Conservation (phyloP, 768 basidiomycete species). For the Tylopilus subfusipes region DNA sequence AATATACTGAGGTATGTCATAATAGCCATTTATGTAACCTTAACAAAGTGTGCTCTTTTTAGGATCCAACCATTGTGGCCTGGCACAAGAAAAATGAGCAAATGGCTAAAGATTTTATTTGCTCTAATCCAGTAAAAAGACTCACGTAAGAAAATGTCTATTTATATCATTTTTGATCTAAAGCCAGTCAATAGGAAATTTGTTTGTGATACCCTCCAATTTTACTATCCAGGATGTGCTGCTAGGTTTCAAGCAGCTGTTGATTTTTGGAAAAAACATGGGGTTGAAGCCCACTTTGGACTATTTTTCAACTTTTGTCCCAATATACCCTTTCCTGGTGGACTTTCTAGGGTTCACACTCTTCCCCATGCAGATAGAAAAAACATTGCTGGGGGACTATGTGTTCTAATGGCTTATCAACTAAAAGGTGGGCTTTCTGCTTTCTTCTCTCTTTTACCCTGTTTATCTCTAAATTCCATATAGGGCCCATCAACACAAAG, state of each 20-base stretch:
- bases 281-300: background rate
- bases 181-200: background rate
- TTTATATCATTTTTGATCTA: too few relatives aligned
- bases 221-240: background rate
- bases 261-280: background rate
- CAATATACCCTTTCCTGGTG: background rate
- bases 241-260: background rate
- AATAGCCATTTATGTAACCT: too few relatives aligned
- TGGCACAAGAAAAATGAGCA: too few relatives aligned
- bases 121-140: too few relatives aligned
- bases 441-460: background rate
- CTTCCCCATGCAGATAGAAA: background rate
- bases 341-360: background rate
- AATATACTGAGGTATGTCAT: too few relatives aligned
- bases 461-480: too few relatives aligned
- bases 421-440: background rate
- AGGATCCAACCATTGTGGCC: too few relatives aligned
- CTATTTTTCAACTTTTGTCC: background rate
- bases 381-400: background rate
- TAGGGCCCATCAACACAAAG: background rate
- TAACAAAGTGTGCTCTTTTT: too few relatives aligned
- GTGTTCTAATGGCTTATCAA: background rate
- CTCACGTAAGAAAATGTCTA: too few relatives aligned
- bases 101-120: too few relatives aligned
- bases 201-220: background rate